Percentiles rank a stretch among this genome's conserved stretches.
These are phyloP conservation scores for Hibiscus mutabilis DNA, from an alignment of 345 rosid genomes.

Conservation along the genomic window DNA sequence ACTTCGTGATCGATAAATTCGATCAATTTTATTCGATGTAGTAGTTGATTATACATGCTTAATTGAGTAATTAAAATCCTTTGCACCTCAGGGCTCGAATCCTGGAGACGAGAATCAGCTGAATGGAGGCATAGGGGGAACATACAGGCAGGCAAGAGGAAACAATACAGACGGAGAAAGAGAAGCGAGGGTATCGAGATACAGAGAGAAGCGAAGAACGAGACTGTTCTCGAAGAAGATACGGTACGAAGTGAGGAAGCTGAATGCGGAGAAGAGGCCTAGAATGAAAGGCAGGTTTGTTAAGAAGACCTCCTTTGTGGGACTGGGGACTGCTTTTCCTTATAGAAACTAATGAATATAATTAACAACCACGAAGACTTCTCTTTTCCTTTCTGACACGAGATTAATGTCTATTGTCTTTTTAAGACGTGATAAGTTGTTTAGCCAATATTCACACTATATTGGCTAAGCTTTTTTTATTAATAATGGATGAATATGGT, in stretches of 20 bases:
- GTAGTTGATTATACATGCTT: not conserved
- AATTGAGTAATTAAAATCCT: not conserved
- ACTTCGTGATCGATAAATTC: no score
- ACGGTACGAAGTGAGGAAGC: slow-evolving; percentile 64
- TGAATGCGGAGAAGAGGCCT: slow-evolving; percentile 67
- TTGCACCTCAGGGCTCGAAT: slow-evolving; percentile 17
- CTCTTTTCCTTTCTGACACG: no score
- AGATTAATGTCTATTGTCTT: no score
- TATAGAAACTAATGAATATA: not conserved
- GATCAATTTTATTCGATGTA: not conserved
- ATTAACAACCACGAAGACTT: no score
- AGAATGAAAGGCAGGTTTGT: slow-evolving; percentile 68
- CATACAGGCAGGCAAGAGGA: slow-evolving; percentile 9
- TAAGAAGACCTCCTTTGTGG: slow-evolving; percentile 36
- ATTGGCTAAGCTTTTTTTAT: not conserved
- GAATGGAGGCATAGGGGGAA: slow-evolving; percentile 16
- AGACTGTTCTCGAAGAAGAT: slow-evolving; percentile 62
- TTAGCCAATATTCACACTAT: not conserved
- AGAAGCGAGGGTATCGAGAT: slow-evolving; percentile 52
- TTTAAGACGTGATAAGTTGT: not conserved
- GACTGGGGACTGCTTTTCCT: slow-evolving; percentile 9
- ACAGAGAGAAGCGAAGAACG: slow-evolving; percentile 53
- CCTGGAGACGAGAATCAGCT: slow-evolving; percentile 6
- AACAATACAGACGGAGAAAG: slow-evolving; percentile 22
- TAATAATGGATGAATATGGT: not conserved